These are phyloP conservation scores for Antrodiella citrinella DNA, from an alignment of 768 basidiomycete genomes.

Conservation along the genomic window DNA sequence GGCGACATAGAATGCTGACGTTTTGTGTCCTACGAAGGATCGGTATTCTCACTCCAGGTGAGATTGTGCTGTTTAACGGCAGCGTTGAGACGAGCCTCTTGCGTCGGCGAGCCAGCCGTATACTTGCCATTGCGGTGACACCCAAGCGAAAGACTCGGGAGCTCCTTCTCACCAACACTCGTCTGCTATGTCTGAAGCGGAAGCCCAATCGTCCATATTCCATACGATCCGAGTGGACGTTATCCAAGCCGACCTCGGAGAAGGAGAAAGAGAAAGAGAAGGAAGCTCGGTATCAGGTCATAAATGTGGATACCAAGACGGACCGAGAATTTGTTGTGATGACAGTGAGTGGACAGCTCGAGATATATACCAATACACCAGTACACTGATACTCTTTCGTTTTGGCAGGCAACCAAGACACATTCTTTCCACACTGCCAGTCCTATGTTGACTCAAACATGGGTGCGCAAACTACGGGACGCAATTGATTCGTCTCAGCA, in stretches of 20 bases:
- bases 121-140: constrained; percentile 43
- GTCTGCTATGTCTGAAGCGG: constrained; percentile 51
- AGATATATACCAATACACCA: no score
- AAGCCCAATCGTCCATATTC: constrained; percentile 29
- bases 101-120: constrained; percentile 48
- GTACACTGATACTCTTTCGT: no score
- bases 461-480: constrained; percentile 26
- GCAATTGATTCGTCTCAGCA: constrained; percentile 11
- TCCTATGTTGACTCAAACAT: constrained; percentile 19
- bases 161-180: constrained; percentile 46
- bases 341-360: constrained; percentile 48
- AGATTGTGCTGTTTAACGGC: constrained; percentile 42
- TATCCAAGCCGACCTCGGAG: constrained; percentile 22
- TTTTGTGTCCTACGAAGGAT: constrained; percentile 15
- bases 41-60: constrained; percentile 34
- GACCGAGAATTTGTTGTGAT: constrained; percentile 54
- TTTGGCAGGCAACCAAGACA: constrained; percentile 43
- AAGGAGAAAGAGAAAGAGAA: constrained; percentile 38
- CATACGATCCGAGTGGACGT: constrained; percentile 45
- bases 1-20: not conserved
- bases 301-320: constrained; percentile 42
- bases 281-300: constrained; percentile 36
- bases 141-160: constrained; percentile 44
- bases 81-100: constrained; percentile 46
- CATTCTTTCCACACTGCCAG: constrained; percentile 21